Evolutionary conservation across 1,284 basidiomycete species (phyloP), one percentile per base, ranked within the genome.

Genomic region (Microbotryum scabiosae): DNA sequence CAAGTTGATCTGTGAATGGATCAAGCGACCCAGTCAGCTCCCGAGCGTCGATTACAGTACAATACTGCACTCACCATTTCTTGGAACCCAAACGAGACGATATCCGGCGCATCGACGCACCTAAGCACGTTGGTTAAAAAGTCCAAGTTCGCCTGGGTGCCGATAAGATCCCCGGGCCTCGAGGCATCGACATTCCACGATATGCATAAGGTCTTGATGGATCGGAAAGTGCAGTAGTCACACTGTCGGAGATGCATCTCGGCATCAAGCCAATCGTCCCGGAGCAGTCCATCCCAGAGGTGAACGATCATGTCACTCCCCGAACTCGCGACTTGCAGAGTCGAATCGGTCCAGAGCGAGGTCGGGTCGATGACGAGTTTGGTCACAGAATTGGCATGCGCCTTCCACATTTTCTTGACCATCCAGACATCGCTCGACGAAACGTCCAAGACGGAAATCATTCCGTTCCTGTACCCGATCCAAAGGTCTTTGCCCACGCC

Each of bases 111-210:
- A 25, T 86, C 82, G 28, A 85, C 83, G 63, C 84, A 86, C 3
- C 75, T 77, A 20, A 96, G 78, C 5, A 83, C 83, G 47, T 90
- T 81, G 20, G 82, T 78, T 9, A 96, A 76, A 78, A 94, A 90
- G 60, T 79, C 81, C 54, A 82, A 73, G 70, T 91, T 93, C 41
- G 82, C 83, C 1, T 28, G 30, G 18, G 59, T 43, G 51, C 63
- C 58, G n/a, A 61, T 30, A 25, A 98, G 78, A 18, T 86, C 79
- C 47, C 85, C 84, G 0, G 93, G 93, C 65, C 85, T 85, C 4
- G 86, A 84, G 1, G 91, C 87, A 73, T 94, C 93, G 56, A 91
- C 84, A 74, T 98, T 98, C 90, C 90, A 98, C 0, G 91, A 87
- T 47, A 91, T 82, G 43, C 91, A 80, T n/a, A 97, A 83, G 0